Conservation (phyloP, 2,329 filamentous ascomycete species). For the Aspergillus phoenicis region DNA sequence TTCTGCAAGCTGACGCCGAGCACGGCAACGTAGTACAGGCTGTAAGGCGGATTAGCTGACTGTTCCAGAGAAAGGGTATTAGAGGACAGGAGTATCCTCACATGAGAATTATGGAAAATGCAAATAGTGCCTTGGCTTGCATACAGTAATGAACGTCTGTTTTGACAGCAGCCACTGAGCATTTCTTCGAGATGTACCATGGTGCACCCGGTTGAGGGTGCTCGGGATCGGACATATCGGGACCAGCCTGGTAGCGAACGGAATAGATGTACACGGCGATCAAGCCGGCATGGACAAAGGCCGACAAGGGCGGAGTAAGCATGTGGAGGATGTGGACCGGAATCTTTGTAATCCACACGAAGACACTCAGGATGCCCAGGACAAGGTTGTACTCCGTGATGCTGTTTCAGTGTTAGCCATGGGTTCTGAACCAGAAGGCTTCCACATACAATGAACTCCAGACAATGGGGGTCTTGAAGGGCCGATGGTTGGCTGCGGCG, state of each 20-base stretch:
- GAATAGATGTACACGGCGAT: constrained; percentile 58
- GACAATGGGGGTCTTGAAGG: constrained; percentile 56
- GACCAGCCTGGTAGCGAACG: constrained; percentile 57
- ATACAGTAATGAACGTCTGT: constrained; percentile 57
- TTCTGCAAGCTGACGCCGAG: constrained; percentile 52
- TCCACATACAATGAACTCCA: constrained; percentile 62
- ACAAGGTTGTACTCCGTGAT: constrained; percentile 64
- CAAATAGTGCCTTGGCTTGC: constrained; percentile 63
- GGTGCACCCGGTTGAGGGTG: constrained; percentile 59
- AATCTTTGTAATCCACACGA: constrained; percentile 61
- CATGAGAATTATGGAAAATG: constrained; percentile 58
- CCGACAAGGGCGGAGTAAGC: constrained; percentile 59
- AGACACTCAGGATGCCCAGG: constrained; percentile 62
- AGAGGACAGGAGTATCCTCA: constrained; percentile 39
- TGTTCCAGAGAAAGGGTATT: not conserved
- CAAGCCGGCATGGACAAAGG: constrained; percentile 55
- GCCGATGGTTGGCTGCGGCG: constrained; percentile 60
- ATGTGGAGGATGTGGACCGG: constrained; percentile 60
- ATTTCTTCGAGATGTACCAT: constrained; percentile 67
- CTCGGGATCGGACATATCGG: constrained; percentile 60
- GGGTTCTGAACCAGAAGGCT: not conserved
- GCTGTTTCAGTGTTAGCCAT: constrained; percentile 41
- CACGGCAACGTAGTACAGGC: constrained; percentile 54
- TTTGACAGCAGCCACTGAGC: constrained; percentile 52
- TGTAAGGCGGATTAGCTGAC: constrained; percentile 31